Conservation (phyloP, 164 flowering plant genomes). For the Stephania yunnanensis region DNA sequence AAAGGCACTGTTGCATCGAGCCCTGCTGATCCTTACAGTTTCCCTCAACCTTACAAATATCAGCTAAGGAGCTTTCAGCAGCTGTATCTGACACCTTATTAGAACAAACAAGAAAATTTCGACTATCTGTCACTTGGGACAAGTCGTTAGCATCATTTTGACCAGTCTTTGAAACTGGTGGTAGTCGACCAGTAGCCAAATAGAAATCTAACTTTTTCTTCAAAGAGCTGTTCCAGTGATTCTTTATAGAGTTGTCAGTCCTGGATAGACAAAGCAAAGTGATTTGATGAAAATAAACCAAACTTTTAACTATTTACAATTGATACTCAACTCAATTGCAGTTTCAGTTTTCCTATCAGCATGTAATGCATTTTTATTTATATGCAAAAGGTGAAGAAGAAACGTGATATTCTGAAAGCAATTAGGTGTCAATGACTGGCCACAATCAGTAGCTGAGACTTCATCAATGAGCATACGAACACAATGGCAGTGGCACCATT, state of each 20-base stretch:
- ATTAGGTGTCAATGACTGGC: neutral
- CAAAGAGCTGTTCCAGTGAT: conserved; percentile 98
- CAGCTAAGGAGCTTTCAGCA: conserved; percentile 43
- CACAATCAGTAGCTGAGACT: no score
- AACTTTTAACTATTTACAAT: neutral
- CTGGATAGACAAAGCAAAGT: conserved; percentile 35
- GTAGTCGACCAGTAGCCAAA: conserved; percentile 67
- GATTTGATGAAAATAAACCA: neutral
- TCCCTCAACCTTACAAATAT: conserved; percentile 35
- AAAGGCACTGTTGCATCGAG: conserved; percentile 19
- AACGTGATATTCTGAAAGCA: neutral
- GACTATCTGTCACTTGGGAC: conserved; percentile 20
- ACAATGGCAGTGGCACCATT: no score
- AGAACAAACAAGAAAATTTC: conserved; percentile 22
- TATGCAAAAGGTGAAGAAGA: neutral
- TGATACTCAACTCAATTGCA: no score
- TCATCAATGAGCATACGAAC: no score
- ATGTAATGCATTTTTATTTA: no score
- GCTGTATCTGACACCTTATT: conserved; percentile 39
- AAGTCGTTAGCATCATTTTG: conserved; percentile 36
- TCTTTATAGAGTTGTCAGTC: conserved; percentile 95
- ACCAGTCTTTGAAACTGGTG: conserved; percentile 42
- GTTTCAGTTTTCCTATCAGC: no score
- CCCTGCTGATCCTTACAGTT: conserved; percentile 34
- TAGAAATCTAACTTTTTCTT: conserved; percentile 83